phyloP scores from a whole-genome alignment of 768 basidiomycete genomes.

The Boletus edulis region DNA sequence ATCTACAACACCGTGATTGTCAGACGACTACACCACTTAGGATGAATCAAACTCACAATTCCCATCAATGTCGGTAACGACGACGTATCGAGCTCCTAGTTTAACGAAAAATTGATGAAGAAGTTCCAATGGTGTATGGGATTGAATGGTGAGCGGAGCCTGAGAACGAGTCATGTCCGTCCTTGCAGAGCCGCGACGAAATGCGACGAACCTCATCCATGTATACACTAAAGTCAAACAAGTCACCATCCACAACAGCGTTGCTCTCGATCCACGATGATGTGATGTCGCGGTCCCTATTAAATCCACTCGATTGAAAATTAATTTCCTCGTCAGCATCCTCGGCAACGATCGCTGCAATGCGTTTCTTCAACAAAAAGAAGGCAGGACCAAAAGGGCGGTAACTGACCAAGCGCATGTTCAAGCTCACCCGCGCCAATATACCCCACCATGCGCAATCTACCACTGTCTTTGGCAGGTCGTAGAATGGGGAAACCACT shows the following conservation, averaged over 20 bases:
- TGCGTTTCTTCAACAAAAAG: background rate
- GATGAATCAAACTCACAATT: slow-evolving; percentile 52
- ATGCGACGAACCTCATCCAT: slow-evolving; percentile 73
- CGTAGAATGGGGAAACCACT: slow-evolving; percentile 86
- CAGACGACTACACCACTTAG: background rate
- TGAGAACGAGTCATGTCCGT: slow-evolving; percentile 27
- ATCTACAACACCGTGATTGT: slow-evolving; percentile 42
- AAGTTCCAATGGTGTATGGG: slow-evolving; percentile 85
- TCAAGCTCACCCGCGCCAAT: slow-evolving; percentile 92
- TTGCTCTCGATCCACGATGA: slow-evolving; percentile 53
- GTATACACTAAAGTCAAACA: slow-evolving; percentile 81
- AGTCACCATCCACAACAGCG: slow-evolving; percentile 38
- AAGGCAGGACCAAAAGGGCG: background rate
- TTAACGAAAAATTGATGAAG: slow-evolving; percentile 94
- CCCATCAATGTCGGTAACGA: slow-evolving; percentile 81
- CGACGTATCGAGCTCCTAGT: slow-evolving; percentile 86
- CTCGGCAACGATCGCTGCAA: slow-evolving; percentile 72
- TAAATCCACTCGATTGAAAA: slow-evolving; percentile 52
- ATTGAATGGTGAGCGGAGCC: slow-evolving; percentile 86
- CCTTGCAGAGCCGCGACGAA: background rate
- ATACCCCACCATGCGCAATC: slow-evolving; percentile 78
- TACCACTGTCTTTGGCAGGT: slow-evolving; percentile 40
- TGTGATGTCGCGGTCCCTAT: slow-evolving; percentile 40
- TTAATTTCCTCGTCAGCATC: slow-evolving; percentile 63
- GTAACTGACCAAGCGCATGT: slow-evolving; percentile 76